Evolutionary conservation across 2,329 filamentous ascomycete genomes (phyloP), one percentile per base, ranked within the genome.

Genomic region (Penicillium digitatum): DNA sequence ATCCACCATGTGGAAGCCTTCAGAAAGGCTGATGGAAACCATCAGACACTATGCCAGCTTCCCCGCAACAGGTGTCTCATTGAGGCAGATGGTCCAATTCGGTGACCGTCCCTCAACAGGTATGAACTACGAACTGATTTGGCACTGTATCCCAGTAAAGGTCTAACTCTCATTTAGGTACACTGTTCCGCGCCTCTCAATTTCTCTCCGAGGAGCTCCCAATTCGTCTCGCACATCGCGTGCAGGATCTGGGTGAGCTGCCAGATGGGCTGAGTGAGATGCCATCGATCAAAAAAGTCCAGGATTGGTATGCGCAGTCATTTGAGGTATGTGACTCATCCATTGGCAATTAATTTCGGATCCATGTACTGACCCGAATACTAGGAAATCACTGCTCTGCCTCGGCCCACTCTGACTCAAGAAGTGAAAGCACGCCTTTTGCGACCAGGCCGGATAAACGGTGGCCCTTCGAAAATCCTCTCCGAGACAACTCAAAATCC

Each of bases 51-150:
- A 96, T 83, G 90, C 91, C 74, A 90, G 86, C 76, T 99, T 97
- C 76, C 94, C 94, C 62, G 94, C 94, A 58, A 99, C 94, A 14
- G 94, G 94, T 69, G 89, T 95, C 68, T 96, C 92, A 73, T 82
- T 99, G 76, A 85, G 94, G 74, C 94, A 99, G 82, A 99, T 99
- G 94, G 93, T 97, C 56, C 93, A 97, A 75, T 97, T 97, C 74
- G 93, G 93, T 71, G 91, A 96, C 79, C 89, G 86, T 73, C 92
- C 93, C 50, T 96, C 92, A 16, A 89, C 87, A 66, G 90, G 90
- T 94, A 79, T 69, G 82, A 63, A 29, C 14, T 3, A 79, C 68
- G 82, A 63, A 26, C 8, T 4, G 9, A 6, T 18, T 29, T 34
- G 26, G 22, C 32, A 26, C 1, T 24, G 7, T 22, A 2, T 1